A percentile compares a stretch with the other conserved stretches of the same genome.
Evolutionary conservation across 2,329 filamentous ascomycete genomes (phyloP).

Genomic region (Beauveria sp.): DNA sequence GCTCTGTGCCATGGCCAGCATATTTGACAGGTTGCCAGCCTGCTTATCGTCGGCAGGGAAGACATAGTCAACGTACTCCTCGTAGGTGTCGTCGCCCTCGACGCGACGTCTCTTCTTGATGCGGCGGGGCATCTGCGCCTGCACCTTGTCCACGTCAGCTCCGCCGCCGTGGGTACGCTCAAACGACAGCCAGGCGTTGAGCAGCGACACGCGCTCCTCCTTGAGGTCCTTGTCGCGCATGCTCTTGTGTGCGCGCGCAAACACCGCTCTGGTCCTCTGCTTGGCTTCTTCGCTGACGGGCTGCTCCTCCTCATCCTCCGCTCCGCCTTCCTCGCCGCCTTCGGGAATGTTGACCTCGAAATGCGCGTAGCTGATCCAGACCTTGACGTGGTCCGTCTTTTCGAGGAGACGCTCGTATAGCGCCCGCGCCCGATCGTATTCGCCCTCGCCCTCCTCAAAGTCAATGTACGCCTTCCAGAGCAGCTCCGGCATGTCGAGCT

Average conservation of each 20-base stretch:
- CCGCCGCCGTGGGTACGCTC: constrained; percentile 74
- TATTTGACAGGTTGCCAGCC: constrained; percentile 71
- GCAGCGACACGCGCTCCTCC: constrained; percentile 84
- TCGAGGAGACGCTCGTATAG: constrained; percentile 86
- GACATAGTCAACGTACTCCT: constrained; percentile 95
- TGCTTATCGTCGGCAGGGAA: constrained; percentile 94
- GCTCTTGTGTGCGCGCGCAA: constrained; percentile 74
- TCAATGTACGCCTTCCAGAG: constrained; percentile 98
- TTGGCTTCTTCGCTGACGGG: constrained; percentile 79
- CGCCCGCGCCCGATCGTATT: constrained; percentile 73
- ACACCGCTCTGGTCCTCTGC: constrained; percentile 70
- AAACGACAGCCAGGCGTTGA: constrained; percentile 89
- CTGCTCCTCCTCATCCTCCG: constrained; percentile 52
- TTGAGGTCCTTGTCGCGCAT: constrained; percentile 89
- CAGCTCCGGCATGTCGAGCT: constrained; percentile 93
- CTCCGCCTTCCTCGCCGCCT: constrained; percentile 49
- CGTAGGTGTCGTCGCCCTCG: constrained; percentile 70
- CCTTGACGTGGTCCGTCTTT: constrained; percentile 98
- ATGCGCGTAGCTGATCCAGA: constrained; percentile 98
- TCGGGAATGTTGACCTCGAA: constrained; percentile 95
- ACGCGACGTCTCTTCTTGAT: constrained; percentile 88
- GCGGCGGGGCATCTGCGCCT: constrained; percentile 87
- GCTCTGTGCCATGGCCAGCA: constrained; percentile 76
- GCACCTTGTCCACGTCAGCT: constrained; percentile 72
- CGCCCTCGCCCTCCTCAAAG: constrained; percentile 92